These are phyloP conservation scores for Apiospora rasikravindrae DNA, from an alignment of 2,329 filamentous ascomycete genomes.

Conservation along the genomic window DNA sequence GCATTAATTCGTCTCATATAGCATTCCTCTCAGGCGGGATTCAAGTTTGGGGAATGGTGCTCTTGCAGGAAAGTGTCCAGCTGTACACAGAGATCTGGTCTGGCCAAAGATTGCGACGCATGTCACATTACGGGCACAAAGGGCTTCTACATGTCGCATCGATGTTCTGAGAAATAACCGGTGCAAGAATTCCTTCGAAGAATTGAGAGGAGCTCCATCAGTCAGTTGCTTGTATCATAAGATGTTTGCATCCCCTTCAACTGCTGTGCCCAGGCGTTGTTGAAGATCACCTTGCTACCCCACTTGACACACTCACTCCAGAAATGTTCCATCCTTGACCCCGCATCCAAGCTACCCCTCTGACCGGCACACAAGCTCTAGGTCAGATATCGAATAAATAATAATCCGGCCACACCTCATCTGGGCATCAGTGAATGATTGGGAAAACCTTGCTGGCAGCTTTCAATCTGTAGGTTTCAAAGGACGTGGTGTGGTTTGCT, in stretches of 20 bases:
- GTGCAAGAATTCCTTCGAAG: no score
- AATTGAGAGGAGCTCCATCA: background rate
- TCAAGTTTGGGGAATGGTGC: background rate
- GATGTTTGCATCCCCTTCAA: background rate
- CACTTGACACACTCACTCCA: background rate
- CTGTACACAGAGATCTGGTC: no score
- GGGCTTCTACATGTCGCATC: no score
- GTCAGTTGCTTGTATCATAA: background rate
- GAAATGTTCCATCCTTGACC: background rate
- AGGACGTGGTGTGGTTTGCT: background rate
- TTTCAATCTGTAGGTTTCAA: background rate
- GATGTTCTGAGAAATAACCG: no score
- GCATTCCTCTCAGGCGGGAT: background rate
- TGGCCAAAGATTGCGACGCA: no score
- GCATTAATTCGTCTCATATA: background rate
- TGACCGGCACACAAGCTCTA: no score
- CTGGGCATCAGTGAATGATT: background rate
- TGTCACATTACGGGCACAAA: no score
- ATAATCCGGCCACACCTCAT: background rate
- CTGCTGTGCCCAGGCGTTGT: background rate
- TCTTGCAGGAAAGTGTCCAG: no score
- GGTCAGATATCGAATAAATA: background rate
- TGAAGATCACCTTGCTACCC: background rate
- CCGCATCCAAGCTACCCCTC: constrained; percentile 5
- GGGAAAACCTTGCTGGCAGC: background rate